Evolutionary conservation across 2,329 filamentous ascomycete species (phyloP).

Genomic region (Aspergillus pseudoviridinutans): DNA sequence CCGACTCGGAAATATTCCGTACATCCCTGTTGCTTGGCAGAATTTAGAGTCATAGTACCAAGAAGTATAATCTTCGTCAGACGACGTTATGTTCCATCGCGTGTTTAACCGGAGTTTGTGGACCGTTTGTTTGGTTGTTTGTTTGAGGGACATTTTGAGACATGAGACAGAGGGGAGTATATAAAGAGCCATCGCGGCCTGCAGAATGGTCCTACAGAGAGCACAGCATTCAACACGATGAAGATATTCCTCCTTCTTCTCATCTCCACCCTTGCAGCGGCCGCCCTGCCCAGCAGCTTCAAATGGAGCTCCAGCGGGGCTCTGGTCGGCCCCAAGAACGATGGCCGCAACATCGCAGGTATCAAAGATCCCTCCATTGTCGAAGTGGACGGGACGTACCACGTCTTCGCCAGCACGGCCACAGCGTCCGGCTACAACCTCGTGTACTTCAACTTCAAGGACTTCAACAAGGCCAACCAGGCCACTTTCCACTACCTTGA

Average conservation of each 20-base stretch:
- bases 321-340: slow-evolving; percentile 1
- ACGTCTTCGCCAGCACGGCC: slow-evolving; percentile 7
- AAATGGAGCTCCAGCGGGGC: slow-evolving; percentile 4
- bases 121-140: too few species aligned
- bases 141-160: too few species aligned
- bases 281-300: slow-evolving; percentile 2
- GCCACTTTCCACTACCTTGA: slow-evolving; percentile 7
- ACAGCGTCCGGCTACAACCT: slow-evolving; percentile 2
- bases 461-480: slow-evolving; percentile 1
- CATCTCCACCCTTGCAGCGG: not conserved
- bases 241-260: not conserved
- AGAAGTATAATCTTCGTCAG: not conserved
- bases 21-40: not conserved
- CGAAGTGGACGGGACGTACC: not conserved
- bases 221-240: not conserved
- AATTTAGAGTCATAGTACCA: not conserved
- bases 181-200: too few species aligned
- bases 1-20: not conserved
- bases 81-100: too few species aligned
- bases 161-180: too few species aligned
- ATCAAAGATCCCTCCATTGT: slow-evolving; percentile 8
- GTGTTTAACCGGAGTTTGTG: too few species aligned
- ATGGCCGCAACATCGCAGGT: not conserved
- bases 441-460: slow-evolving; percentile 6
- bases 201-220: not conserved